Conservation (phyloP, 441 rosid genomes). For the Croton laevigatus region DNA sequence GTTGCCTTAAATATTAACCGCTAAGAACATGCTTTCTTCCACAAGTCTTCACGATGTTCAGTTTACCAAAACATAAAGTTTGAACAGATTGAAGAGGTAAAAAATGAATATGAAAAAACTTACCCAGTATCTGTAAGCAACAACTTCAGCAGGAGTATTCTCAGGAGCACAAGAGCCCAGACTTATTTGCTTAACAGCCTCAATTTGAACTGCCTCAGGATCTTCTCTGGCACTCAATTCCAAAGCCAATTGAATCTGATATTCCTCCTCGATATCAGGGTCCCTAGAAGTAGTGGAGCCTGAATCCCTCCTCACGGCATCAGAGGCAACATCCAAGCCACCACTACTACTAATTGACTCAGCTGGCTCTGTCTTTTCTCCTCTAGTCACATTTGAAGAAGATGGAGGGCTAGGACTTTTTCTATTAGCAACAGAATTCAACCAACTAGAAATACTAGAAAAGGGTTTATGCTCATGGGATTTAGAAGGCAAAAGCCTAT, state of each 20-base stretch:
- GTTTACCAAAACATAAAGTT: conserved; percentile 3
- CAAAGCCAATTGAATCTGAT: conserved; percentile 87
- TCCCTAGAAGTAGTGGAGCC: conserved; percentile 57
- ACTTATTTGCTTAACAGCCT: conserved; percentile 93
- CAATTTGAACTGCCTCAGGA: conserved; percentile 96
- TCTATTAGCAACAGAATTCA: conserved; percentile 64
- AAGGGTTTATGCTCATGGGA: conserved; percentile 55
- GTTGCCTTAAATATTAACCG: neutral
- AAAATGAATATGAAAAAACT: conserved; percentile 27
- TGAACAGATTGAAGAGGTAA: conserved; percentile 1
- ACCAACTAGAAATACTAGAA: conserved; percentile 80
- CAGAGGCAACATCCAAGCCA: conserved; percentile 45
- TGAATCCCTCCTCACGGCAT: conserved; percentile 48
- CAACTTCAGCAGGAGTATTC: conserved; percentile 88
- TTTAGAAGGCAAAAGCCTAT: conserved; percentile 34
- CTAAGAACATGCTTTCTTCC: neutral
- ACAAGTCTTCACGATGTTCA: neutral
- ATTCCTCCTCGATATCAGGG: conserved; percentile 88
- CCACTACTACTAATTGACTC: conserved; percentile 44
- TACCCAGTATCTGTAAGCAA: conserved; percentile 95
- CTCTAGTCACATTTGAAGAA: conserved; percentile 51
- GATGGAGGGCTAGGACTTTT: conserved; percentile 68
- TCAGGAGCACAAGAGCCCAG: conserved; percentile 76
- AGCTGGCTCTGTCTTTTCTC: conserved; percentile 40
- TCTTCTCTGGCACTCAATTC: conserved; percentile 96